Evolutionary conservation across 2,329 filamentous ascomycete genomes (phyloP).

Genomic region (Cladosporium velox): DNA sequence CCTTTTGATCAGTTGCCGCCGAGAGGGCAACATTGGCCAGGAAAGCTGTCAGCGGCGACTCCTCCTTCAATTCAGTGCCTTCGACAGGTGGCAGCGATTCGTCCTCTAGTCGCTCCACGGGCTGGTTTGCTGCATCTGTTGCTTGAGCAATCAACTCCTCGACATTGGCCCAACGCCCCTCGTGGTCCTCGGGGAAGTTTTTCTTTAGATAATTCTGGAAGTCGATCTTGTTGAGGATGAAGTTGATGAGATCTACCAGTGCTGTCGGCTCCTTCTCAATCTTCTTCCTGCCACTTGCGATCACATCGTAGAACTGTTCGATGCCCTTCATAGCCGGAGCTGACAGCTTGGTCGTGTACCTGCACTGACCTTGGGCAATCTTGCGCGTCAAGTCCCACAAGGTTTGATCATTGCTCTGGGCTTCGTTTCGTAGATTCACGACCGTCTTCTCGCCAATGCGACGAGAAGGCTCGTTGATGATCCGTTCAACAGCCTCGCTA

Average conservation of each 20-base stretch:
- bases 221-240: constrained; percentile 64
- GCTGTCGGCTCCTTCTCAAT: constrained; percentile 47
- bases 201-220: constrained; percentile 74
- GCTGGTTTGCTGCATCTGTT: constrained; percentile 59
- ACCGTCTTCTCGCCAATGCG: constrained; percentile 80
- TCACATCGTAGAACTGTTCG: constrained; percentile 59
- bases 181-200: constrained; percentile 71
- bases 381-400: constrained; percentile 75
- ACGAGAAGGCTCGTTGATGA: constrained; percentile 81
- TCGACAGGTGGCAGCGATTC: constrained; percentile 67
- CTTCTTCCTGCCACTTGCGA: constrained; percentile 59
- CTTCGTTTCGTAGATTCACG: constrained; percentile 72
- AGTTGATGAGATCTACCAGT: constrained; percentile 54
- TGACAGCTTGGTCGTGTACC: constrained; percentile 56
- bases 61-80: constrained; percentile 54
- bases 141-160: constrained; percentile 84
- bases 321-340: constrained; percentile 60
- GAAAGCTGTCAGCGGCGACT: constrained; percentile 73
- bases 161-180: constrained; percentile 82
- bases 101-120: constrained; percentile 40
- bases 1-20: constrained; percentile 69
- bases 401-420: constrained; percentile 66
- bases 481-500: constrained; percentile 79
- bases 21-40: constrained; percentile 89
- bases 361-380: constrained; percentile 54